Conservation (phyloP, 495 filamentous ascomycete species). For the Neurospora tetraspora region DNA sequence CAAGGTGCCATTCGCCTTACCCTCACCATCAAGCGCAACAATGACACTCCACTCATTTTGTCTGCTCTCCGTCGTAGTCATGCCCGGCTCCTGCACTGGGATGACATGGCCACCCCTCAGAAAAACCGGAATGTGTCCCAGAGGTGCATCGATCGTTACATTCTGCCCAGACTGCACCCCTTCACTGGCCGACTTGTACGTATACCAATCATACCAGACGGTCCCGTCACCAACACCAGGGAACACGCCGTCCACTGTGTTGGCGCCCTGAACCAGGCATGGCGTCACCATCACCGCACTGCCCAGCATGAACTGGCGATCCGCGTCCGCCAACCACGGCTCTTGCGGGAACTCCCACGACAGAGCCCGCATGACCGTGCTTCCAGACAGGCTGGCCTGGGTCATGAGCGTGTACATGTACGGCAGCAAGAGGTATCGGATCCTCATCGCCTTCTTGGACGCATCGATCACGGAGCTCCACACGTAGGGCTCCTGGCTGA, state of each 20-base stretch:
- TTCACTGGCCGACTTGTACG: constrained; percentile 36
- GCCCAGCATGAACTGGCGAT: constrained; percentile 73
- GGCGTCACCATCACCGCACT: constrained; percentile 61
- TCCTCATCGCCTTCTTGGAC: constrained; percentile 55
- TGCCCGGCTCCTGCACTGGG: constrained; percentile 58
- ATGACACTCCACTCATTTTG: constrained; percentile 62
- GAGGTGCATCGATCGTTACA: constrained; percentile 60
- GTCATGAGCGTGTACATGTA: constrained; percentile 80
- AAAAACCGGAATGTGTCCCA: constrained; percentile 73
- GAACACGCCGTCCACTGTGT: constrained; percentile 64
- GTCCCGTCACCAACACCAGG: constrained; percentile 49
- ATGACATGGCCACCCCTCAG: constrained; percentile 61
- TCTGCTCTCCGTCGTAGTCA: constrained; percentile 58
- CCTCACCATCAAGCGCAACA: constrained; percentile 47
- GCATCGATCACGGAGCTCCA: constrained; percentile 65
- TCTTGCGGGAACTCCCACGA: constrained; percentile 80
- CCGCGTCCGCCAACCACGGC: constrained; percentile 52
- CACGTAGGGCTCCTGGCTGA: constrained; percentile 63
- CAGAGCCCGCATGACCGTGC: constrained; percentile 71
- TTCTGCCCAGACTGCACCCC: constrained; percentile 49
- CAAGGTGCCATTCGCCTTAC: constrained; percentile 52
- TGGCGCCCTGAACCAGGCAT: constrained; percentile 56
- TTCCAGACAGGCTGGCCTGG: constrained; percentile 54
- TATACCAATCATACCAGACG: constrained; percentile 83
- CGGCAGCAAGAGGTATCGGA: constrained; percentile 64